These are phyloP conservation scores for Epichloe coenophiala DNA, from an alignment of 2,329 filamentous ascomycete species.

Conservation along the genomic window DNA sequence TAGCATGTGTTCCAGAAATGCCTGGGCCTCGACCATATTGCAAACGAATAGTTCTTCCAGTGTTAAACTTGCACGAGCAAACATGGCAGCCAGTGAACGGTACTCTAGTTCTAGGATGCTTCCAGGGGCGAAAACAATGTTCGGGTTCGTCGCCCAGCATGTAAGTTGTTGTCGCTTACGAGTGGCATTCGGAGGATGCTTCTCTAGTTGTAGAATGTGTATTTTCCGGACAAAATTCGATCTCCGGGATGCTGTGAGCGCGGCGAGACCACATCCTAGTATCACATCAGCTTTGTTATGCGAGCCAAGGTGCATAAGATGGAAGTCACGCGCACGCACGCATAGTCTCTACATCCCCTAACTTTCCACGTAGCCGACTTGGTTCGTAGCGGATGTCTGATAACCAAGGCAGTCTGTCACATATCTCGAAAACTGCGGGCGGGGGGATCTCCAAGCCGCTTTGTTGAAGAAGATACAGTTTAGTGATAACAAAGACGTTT, in stretches of 20 bases:
- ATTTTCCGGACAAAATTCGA: neutral
- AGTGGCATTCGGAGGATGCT: neutral
- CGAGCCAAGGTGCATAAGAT: neutral
- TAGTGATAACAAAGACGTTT: neutral
- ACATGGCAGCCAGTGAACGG: neutral
- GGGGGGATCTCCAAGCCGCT: neutral
- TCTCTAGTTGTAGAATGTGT: neutral
- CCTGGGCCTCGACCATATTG: neutral
- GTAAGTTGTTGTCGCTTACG: neutral
- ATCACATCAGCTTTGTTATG: neutral
- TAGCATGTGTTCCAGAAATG: neutral
- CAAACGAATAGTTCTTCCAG: neutral
- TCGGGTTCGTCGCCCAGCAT: neutral
- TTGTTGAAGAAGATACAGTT: neutral
- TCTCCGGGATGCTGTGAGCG: neutral
- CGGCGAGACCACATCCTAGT: neutral
- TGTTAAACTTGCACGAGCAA: neutral
- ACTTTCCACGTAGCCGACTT: neutral
- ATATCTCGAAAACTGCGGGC: neutral
- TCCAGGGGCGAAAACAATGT: neutral
- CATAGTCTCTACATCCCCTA: neutral
- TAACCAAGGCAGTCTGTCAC: neutral
- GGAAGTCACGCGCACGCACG: neutral
- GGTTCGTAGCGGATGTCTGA: neutral
- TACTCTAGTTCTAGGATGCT: accelerated